phyloP scores from a whole-genome alignment of 1,139 yeast genomes.

The Candida pseudoviswanathii region DNA sequence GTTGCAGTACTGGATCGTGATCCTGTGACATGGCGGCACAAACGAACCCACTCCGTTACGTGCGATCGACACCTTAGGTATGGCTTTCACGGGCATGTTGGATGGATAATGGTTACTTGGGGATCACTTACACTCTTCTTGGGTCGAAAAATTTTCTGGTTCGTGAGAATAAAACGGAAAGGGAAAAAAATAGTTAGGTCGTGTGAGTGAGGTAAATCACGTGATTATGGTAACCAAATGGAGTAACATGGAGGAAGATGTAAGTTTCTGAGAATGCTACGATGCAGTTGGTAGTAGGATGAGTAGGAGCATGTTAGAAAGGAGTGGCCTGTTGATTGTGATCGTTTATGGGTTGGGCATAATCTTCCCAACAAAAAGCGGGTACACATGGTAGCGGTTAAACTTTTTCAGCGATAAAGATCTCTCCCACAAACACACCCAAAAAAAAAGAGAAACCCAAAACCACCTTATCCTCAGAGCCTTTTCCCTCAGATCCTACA shows the following conservation, averaged over 20 bases:
- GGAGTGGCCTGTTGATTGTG: too few species aligned
- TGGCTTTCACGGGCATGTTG: conserved; percentile 51
- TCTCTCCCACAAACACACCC: too few species aligned
- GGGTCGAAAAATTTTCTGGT: background rate
- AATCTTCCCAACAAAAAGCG: too few species aligned
- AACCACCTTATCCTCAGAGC: background rate
- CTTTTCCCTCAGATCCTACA: background rate
- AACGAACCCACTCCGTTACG: conserved; percentile 85
- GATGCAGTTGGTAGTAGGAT: too few species aligned
- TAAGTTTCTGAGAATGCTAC: too few species aligned
- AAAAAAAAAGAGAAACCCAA: background rate
- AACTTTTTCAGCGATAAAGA: too few species aligned
- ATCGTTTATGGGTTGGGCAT: too few species aligned
- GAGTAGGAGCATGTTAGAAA: too few species aligned
- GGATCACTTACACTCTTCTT: too few species aligned
- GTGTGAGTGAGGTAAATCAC: background rate
- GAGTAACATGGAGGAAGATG: too few species aligned
- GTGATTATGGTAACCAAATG: background rate
- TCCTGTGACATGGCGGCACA: conserved; percentile 71
- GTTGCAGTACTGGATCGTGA: conserved; percentile 80
- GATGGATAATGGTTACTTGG: background rate
- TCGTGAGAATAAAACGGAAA: background rate
- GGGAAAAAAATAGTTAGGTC: background rate
- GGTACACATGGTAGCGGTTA: too few species aligned
- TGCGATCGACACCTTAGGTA: conserved; percentile 56